Evolutionary conservation across 225 moss, liverwort and hornwort species (phyloP), one percentile per base, ranked within the genome.

Genomic region (Thuidium tamariscinum): DNA sequence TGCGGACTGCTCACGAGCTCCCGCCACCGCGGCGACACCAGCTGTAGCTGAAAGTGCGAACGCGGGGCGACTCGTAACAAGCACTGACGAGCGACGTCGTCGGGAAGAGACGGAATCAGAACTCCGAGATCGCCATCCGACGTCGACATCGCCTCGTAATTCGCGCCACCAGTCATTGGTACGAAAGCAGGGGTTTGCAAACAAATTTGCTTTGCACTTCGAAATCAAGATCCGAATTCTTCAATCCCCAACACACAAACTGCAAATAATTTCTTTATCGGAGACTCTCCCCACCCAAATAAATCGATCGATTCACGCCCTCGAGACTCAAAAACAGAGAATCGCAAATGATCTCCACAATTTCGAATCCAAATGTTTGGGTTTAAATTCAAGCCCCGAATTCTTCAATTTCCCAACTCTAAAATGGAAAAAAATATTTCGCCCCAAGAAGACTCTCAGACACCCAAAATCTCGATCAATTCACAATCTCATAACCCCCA

Each of bases 61-160:
- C 86, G 88, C 4, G 92, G 89, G 68, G 94, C 91, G 9, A 98
- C 95, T 2, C 97, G 94, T 11, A 96, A 77, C 1, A 98, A 82
- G 36, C 96, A 96, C 83, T 95, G 94, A 74, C 93, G 83, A n/a
- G 97, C 95, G 20, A 98, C 89, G 67, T 98, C 96, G 52, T 96
- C 94, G 1, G 97, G 97, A 39, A 98, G 85, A 3, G 93, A 92
- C 12, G 96, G 95, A 4, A 97, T 92, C 82, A 91, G 41, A 34
- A 25, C 79, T 18, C 13, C 48, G 16, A 23, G 55, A 10, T 76
- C 84, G 3, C 23, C 80, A 7, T 65, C 91, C 44, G 23, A 74
- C 85, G 34, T 85, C 72, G 7, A 64, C 64, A 27, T 42, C 32
- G 36, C 59, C 70, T 77, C 82, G 39, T 11, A 37, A 68, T 75